These are phyloP conservation scores for Rhizophagus clarus DNA, from an alignment of 192 early-diverging fungal species.

Conservation along the genomic window DNA sequence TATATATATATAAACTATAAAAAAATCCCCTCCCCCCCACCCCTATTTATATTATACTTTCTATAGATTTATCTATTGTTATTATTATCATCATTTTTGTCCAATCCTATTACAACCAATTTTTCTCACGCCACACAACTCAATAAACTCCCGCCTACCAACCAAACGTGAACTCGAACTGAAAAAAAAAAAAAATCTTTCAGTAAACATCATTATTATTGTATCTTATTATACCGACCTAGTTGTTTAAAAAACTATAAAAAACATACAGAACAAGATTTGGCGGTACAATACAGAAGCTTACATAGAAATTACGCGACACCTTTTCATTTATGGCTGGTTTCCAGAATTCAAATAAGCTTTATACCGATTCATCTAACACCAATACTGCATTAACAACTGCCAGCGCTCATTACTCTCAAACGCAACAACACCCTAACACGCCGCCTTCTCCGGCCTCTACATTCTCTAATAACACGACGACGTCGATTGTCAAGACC, in stretches of 20 bases:
- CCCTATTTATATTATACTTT: not conserved
- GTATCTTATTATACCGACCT: not conserved
- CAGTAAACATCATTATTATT: no score
- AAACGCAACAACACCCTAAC: not conserved
- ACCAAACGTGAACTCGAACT: not conserved
- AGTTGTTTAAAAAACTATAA: constrained; percentile 19
- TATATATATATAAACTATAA: not conserved
- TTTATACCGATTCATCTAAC: constrained; percentile 30
- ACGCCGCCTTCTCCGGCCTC: constrained; percentile 32
- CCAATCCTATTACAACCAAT: constrained; percentile 15
- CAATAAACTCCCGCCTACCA: not conserved
- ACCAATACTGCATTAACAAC: constrained; percentile 30
- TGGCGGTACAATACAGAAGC: constrained; percentile 32
- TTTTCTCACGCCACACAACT: constrained; percentile 15
- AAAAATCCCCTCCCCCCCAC: not conserved
- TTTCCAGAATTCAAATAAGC: constrained; percentile 32
- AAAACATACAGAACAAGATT: constrained; percentile 17
- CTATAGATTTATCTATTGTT: not conserved
- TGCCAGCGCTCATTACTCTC: constrained; percentile 21
- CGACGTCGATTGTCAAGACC: constrained; percentile 5
- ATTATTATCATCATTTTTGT: not conserved
- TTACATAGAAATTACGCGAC: constrained; percentile 12
- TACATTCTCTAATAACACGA: constrained; percentile 7
- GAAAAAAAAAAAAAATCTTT: not conserved
- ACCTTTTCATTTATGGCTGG: constrained; percentile 27